phyloP scores from a whole-genome alignment of 768 basidiomycete genomes.

The Sarcomyxa edulis region DNA sequence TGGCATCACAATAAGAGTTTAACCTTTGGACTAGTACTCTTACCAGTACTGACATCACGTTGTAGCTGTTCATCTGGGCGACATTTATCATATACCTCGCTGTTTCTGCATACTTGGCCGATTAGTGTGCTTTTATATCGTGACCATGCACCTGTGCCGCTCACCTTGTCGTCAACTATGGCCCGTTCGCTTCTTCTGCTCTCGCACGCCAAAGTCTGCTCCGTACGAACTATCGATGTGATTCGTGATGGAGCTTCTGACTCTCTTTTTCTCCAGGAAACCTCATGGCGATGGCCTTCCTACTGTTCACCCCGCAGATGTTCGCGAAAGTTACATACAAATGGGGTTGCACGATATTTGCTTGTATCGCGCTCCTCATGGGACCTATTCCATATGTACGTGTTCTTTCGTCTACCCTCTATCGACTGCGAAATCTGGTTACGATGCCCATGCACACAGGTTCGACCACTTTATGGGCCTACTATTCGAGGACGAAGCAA shows the following conservation, averaged over 20 bases:
- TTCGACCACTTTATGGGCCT: constrained; percentile 24
- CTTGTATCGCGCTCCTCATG: constrained; percentile 39
- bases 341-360: constrained; percentile 52
- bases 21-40: too few species aligned
- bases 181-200: constrained; percentile 55
- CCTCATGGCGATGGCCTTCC: constrained; percentile 41
- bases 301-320: constrained; percentile 55
- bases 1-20: constrained; percentile 33
- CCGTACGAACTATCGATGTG: constrained; percentile 26
- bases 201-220: constrained; percentile 56
- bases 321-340: constrained; percentile 43
- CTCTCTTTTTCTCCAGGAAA: constrained; percentile 27
- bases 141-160: too few species aligned
- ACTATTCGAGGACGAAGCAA: constrained; percentile 17
- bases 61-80: constrained; percentile 37
- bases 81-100: constrained; percentile 49
- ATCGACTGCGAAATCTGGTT: too few species aligned
- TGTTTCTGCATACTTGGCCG: constrained; percentile 52
- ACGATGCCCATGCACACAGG: constrained; percentile 6
- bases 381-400: constrained; percentile 47
- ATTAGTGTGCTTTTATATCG: constrained; percentile 34
- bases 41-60: too few species aligned
- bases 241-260: not conserved
- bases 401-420: constrained; percentile 3
- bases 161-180: constrained; percentile 27